Evolutionary conservation across 129 eudicot species (phyloP).

Genomic region (Chrysanthemum seticuspe): DNA sequence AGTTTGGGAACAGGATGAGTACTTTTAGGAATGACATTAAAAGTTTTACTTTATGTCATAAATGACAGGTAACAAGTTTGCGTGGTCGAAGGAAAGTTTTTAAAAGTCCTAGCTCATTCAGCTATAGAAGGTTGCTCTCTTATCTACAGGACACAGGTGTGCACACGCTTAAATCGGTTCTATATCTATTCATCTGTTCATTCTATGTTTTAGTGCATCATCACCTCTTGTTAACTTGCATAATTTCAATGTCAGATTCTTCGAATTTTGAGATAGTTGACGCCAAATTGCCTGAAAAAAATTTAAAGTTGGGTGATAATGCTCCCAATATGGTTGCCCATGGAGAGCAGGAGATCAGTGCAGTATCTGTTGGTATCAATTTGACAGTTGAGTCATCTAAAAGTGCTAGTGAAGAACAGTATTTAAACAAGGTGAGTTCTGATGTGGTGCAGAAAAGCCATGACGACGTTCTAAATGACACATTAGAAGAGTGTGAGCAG

Average conservation of each 20-base stretch:
- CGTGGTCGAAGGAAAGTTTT: slow-evolving; percentile 48
- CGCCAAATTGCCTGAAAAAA: slow-evolving; percentile 14
- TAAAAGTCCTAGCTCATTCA: slow-evolving; percentile 53
- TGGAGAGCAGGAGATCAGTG: slow-evolving; percentile 20
- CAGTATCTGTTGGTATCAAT: neutral
- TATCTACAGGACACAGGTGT: slow-evolving; percentile 42
- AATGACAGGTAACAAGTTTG: slow-evolving; percentile 36
- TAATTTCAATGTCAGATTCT: slow-evolving; percentile 15
- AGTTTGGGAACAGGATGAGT: neutral
- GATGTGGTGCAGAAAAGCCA: slow-evolving; percentile 25
- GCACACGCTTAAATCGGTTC: slow-evolving; percentile 16
- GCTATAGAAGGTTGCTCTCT: slow-evolving; percentile 73
- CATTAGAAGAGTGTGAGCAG: slow-evolving; percentile 41
- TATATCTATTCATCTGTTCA: neutral
- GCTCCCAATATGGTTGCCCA: neutral
- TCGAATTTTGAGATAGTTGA: slow-evolving; percentile 43
- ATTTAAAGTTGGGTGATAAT: slow-evolving; percentile 17
- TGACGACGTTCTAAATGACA: slow-evolving; percentile 26
- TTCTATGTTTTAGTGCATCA: neutral
- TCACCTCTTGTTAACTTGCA: neutral
- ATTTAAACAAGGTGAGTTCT: slow-evolving; percentile 5
- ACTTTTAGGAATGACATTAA: neutral
- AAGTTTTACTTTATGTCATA: neutral
- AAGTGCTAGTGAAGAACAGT: slow-evolving; percentile 1
- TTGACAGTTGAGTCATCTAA: neutral